These are phyloP conservation scores for Dissoconium aciculare DNA, from an alignment of 2,329 filamentous ascomycete genomes.

Conservation along the genomic window DNA sequence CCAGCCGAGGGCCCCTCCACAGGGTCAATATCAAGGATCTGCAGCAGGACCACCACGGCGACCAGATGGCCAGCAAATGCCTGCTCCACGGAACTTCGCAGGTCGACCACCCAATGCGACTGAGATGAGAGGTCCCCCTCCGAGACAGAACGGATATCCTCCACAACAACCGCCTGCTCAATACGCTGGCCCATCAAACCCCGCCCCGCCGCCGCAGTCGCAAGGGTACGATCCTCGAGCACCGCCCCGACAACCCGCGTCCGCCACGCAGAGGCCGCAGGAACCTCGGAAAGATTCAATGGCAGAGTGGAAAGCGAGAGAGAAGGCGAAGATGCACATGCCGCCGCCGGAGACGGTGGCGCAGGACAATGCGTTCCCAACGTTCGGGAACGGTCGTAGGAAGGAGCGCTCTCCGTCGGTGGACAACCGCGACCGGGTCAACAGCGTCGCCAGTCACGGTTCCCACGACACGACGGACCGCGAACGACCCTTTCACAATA, in stretches of 20 bases:
- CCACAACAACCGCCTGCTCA: constrained; percentile 5
- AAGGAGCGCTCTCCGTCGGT: constrained; percentile 9
- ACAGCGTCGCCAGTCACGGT: too few relatives aligned
- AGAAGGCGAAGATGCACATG: constrained; percentile 18
- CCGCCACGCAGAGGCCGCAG: constrained; percentile 2
- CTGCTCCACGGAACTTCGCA: constrained; percentile 5
- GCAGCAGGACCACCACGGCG: neutral
- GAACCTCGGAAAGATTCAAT: constrained; percentile 17
- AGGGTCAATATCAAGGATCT: constrained; percentile 5
- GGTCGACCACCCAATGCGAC: constrained; percentile 3
- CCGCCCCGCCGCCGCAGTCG: constrained; percentile 3
- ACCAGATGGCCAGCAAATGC: constrained; percentile 2
- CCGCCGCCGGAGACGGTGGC: constrained; percentile 18
- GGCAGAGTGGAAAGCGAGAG: constrained; percentile 23
- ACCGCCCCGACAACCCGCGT: neutral
- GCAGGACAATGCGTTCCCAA: constrained; percentile 35
- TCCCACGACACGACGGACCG: too few relatives aligned
- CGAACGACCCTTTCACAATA: constrained; percentile 10
- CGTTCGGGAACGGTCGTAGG: constrained; percentile 26
- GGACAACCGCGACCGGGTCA: too few relatives aligned
- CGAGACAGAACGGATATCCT: constrained; percentile 7
- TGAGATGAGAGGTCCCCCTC: constrained; percentile 4
- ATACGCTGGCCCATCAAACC: constrained; percentile 3
- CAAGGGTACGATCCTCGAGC: constrained; percentile 3
- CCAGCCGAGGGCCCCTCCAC: constrained; percentile 13